Percentiles rank a stretch among this genome's conserved stretches.
Conservation (phyloP, 2,329 filamentous ascomycete genomes). For the Geosmithia putterillii region DNA sequence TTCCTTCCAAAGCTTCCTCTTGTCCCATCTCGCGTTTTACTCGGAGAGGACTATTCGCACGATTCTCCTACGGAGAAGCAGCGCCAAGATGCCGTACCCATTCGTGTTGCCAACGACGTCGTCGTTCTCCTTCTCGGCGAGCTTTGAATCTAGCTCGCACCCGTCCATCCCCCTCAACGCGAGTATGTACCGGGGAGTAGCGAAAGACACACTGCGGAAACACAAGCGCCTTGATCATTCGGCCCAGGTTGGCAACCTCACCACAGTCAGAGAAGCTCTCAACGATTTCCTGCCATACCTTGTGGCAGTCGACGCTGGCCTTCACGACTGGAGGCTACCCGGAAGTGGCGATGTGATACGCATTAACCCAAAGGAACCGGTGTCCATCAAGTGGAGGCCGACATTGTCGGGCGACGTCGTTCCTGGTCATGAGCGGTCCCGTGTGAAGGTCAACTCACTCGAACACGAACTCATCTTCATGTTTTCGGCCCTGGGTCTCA, state of each 20-base stretch:
- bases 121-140: constrained; percentile 67
- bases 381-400: constrained; percentile 52
- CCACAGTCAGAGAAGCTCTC: constrained; percentile 55
- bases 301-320: constrained; percentile 60
- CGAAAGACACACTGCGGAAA: constrained; percentile 74
- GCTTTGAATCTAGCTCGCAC: constrained; percentile 69
- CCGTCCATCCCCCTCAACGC: constrained; percentile 76
- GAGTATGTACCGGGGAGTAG: constrained; percentile 71
- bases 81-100: constrained; percentile 66
- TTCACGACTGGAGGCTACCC: constrained; percentile 34
- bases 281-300: constrained; percentile 77
- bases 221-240: constrained; percentile 73
- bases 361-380: constrained; percentile 15
- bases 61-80: background rate
- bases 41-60: background rate
- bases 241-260: constrained; percentile 59
- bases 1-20: background rate
- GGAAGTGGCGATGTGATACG: constrained; percentile 48
- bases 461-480: constrained; percentile 77
- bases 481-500: constrained; percentile 64
- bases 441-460: constrained; percentile 60
- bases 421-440: constrained; percentile 49
- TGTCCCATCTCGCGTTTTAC: background rate
- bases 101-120: constrained; percentile 86
- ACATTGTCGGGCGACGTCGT: constrained; percentile 57